phyloP scores from a whole-genome alignment of 208 protist species.

The Leishmania martiniquensis region DNA sequence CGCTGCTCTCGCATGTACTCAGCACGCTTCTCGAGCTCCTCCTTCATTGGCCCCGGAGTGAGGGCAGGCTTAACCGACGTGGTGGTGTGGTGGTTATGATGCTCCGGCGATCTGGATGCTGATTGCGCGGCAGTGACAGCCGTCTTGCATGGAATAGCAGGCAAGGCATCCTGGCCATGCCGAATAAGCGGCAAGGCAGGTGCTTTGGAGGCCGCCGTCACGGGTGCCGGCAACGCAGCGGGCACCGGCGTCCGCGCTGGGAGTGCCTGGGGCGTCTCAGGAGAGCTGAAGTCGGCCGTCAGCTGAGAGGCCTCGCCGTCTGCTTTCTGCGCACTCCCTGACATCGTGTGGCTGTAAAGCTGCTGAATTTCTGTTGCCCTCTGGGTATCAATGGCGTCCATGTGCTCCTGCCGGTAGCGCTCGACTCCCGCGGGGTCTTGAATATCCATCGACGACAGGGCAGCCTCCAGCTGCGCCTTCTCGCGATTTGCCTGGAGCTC shows the following conservation, averaged over 20 bases:
- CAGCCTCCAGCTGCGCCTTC: conserved; percentile 73
- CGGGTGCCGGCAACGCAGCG: background rate
- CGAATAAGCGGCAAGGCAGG: conserved; percentile 11
- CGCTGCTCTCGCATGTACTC: conserved; percentile 88
- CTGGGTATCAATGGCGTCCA: conserved; percentile 46
- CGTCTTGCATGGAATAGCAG: conserved; percentile 13
- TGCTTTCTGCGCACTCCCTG: conserved; percentile 47
- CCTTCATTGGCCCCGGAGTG: conserved; percentile 38
- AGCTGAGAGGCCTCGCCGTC: conserved; percentile 19
- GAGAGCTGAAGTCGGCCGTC: conserved; percentile 16
- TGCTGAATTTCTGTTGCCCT: conserved; percentile 57
- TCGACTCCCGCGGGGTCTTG: conserved; percentile 9
- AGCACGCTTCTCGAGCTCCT: conserved; percentile 76
- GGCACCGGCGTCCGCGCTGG: conserved; percentile 14
- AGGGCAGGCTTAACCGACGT: background rate
- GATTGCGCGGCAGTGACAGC: background rate
- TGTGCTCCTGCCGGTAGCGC: conserved; percentile 38
- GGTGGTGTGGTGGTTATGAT: background rate
- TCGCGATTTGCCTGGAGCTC: conserved; percentile 56
- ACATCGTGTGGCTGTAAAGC: conserved; percentile 48
- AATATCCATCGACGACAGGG: conserved; percentile 46
- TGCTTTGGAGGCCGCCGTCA: background rate
- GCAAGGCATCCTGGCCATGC: conserved; percentile 22
- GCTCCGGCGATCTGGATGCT: background rate
- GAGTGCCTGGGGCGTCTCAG: conserved; percentile 2